Conservation (phyloP, 345 rosid genomes). For the Eucalyptus marginata region DNA sequence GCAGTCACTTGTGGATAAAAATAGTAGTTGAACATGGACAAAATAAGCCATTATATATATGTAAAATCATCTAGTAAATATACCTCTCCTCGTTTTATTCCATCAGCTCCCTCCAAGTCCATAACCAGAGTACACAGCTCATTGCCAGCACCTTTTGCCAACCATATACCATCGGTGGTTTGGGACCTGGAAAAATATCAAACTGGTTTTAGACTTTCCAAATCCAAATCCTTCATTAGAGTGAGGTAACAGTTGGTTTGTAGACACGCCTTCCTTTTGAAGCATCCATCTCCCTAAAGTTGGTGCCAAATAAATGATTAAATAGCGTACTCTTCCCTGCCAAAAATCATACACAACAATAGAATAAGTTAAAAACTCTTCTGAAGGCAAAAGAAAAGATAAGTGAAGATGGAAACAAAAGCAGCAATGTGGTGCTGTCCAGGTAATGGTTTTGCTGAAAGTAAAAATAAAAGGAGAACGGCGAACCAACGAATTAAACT, state of each 20-base stretch:
- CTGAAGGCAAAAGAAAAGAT: not conserved
- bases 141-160: slow-evolving; percentile 71
- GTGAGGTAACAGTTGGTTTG: not conserved
- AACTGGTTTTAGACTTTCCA: not conserved
- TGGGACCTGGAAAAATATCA: slow-evolving; percentile 41
- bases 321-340: slow-evolving; percentile 91
- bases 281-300: slow-evolving; percentile 96
- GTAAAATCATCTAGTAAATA: not conserved
- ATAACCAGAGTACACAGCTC: slow-evolving; percentile 79
- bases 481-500: not conserved
- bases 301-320: slow-evolving; percentile 76
- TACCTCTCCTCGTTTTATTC: slow-evolving; percentile 70
- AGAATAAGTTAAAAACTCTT: not conserved
- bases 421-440: not conserved
- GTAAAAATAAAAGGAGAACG: not conserved
- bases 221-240: not conserved
- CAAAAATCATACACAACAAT: not conserved
- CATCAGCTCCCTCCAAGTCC: slow-evolving; percentile 97
- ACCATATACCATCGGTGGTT: slow-evolving; percentile 93
- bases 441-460: not conserved
- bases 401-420: not conserved
- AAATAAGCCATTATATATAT: not conserved
- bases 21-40: not conserved
- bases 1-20: not conserved
- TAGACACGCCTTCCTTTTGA: slow-evolving; percentile 76